Conservation (phyloP, 495 filamentous ascomycete species). For the Talaromyces wortmannii region DNA sequence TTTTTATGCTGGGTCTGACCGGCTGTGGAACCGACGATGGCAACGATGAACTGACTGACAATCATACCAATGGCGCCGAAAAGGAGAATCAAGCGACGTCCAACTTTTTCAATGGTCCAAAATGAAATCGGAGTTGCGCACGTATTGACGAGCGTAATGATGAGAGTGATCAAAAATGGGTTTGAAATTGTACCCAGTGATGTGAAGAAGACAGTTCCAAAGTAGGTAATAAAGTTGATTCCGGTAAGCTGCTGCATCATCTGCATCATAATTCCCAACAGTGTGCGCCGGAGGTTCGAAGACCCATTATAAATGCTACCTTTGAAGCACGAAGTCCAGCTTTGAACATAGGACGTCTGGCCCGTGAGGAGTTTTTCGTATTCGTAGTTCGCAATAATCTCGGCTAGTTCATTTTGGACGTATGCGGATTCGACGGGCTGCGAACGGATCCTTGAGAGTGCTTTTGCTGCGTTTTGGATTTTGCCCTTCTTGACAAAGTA, state of each 20-base stretch:
- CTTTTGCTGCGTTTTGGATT: conserved; percentile 54
- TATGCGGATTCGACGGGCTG: conserved; percentile 55
- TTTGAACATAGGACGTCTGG: conserved; percentile 59
- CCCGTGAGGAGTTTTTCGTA: conserved; percentile 71
- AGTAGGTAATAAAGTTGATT: conserved; percentile 78
- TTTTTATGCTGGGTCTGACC: conserved; percentile 38
- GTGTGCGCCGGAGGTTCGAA: conserved; percentile 57
- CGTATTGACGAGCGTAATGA: conserved; percentile 66
- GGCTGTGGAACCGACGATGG: conserved; percentile 60
- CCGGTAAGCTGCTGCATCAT: conserved; percentile 71
- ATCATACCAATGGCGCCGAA: conserved; percentile 69
- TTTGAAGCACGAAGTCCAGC: no score
- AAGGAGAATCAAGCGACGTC: conserved; percentile 62
- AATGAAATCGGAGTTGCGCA: conserved; percentile 62
- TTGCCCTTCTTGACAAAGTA: conserved; percentile 69
- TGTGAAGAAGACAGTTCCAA: conserved; percentile 71
- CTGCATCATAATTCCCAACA: conserved; percentile 72
- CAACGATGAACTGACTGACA: conserved; percentile 59
- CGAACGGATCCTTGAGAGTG: conserved; percentile 61
- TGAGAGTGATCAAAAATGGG: conserved; percentile 59
- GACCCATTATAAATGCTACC: no score
- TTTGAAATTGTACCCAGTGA: conserved; percentile 60
- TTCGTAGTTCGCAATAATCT: conserved; percentile 75
- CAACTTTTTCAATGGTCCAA: conserved; percentile 65
- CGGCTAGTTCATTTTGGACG: conserved; percentile 64